Evolutionary conservation across 2,329 filamentous ascomycete genomes (phyloP).

Genomic region (Fusarium goolgardi): DNA sequence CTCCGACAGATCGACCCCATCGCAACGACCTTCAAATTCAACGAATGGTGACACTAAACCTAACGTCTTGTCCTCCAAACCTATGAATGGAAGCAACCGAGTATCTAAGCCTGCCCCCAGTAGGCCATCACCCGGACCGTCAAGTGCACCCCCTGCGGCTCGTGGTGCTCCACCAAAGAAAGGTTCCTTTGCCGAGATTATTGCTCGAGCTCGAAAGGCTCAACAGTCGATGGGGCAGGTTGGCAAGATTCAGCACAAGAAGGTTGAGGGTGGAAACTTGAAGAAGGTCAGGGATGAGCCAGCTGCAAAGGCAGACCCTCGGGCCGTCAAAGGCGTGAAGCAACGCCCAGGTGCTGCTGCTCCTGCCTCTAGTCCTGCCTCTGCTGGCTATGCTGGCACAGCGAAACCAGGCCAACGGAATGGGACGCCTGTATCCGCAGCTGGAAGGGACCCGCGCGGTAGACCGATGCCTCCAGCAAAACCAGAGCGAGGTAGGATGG

Average conservation of each 20-base stretch:
- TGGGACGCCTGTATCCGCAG: slow-evolving; percentile 43
- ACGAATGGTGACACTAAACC: slow-evolving; percentile 32
- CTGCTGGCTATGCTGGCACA: slow-evolving; percentile 50
- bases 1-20: slow-evolving; percentile 42
- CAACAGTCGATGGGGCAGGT: slow-evolving; percentile 70
- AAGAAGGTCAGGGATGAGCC: slow-evolving; percentile 60
- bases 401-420: slow-evolving; percentile 47
- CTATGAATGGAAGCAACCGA: slow-evolving; percentile 43
- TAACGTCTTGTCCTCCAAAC: slow-evolving; percentile 43
- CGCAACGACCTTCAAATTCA: slow-evolving; percentile 40
- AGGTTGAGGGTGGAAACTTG: slow-evolving; percentile 70
- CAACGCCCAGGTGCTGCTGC: slow-evolving; percentile 10
- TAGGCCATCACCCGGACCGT: slow-evolving; percentile 42
- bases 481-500: slow-evolving; percentile 37
- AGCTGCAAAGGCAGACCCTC: slow-evolving; percentile 43
- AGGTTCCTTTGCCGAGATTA: slow-evolving; percentile 78
- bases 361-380: slow-evolving; percentile 7
- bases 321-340: slow-evolving; percentile 39
- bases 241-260: slow-evolving; percentile 80
- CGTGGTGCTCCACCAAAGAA: slow-evolving; percentile 72
- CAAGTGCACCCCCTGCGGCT: slow-evolving; percentile 56
- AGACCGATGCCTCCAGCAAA: slow-evolving; percentile 36
- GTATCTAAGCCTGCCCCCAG: slow-evolving; percentile 45
- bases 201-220: slow-evolving; percentile 76
- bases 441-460: slow-evolving; percentile 39